Evolutionary conservation across 1,139 yeast genomes (phyloP).

Genomic region (Yamadazyma kanchanaburiensis): DNA sequence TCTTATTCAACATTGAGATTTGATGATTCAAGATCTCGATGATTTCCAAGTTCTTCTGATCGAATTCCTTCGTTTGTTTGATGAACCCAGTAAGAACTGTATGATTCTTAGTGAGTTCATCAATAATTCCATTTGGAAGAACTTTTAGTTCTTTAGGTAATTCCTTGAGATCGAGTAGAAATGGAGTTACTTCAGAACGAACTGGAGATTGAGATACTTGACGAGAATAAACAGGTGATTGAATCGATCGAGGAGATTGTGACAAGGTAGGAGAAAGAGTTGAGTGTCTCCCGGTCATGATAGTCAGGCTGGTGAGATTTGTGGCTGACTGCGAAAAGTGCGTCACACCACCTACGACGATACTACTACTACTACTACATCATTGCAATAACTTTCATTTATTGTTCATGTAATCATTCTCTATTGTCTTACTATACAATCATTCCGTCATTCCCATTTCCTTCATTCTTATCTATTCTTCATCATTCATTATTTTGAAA

Average conservation of each 20-base stretch:
- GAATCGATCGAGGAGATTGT: no score
- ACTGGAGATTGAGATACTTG: no score
- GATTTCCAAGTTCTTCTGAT: slow-evolving; percentile 16
- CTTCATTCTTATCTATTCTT: no score
- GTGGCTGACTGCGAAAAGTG: no score
- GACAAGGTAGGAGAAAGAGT: no score
- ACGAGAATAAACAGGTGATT: no score
- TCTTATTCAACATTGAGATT: slow-evolving; percentile 19
- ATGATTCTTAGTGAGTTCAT: slow-evolving; percentile 25
- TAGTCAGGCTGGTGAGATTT: no score
- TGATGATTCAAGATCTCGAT: slow-evolving; percentile 18
- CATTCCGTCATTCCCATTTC: slow-evolving; percentile 5
- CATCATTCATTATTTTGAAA: slow-evolving; percentile 14
- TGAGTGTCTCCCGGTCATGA: no score
- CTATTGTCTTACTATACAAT: slow-evolving; percentile 6
- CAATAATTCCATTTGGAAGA: slow-evolving; percentile 25
- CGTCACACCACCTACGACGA: no score
- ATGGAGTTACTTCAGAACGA: not conserved
- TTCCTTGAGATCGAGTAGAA: slow-evolving; percentile 2
- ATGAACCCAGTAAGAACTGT: slow-evolving; percentile 32
- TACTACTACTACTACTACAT: no score
- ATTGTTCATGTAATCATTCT: slow-evolving; percentile 2
- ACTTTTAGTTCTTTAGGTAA: slow-evolving; percentile 16
- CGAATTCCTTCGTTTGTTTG: slow-evolving; percentile 21
- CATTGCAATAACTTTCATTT: no score